Conservation (phyloP, 139 green algal species). For the Astrephomene gubernaculifera region DNA sequence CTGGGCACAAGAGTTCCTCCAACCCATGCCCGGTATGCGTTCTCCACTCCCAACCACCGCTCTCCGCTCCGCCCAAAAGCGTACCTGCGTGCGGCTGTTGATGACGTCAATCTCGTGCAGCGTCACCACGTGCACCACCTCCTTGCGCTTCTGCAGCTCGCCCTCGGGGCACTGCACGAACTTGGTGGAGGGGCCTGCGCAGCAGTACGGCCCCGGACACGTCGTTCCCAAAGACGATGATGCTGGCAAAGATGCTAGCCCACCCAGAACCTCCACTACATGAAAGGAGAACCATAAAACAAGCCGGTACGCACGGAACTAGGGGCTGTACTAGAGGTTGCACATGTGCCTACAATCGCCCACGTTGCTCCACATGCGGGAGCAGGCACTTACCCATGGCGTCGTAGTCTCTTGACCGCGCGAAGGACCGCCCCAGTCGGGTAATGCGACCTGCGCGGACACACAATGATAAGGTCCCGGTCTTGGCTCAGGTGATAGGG, state of each 20-base stretch:
- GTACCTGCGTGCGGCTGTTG: constrained; percentile 87
- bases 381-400: constrained; percentile 86
- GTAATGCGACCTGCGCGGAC: constrained; percentile 84
- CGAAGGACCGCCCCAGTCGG: constrained; percentile 94
- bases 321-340: too few relatives aligned
- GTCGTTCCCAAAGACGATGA: too few relatives aligned
- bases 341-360: too few relatives aligned
- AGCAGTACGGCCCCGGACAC: neutral
- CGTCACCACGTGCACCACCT: constrained; percentile 97
- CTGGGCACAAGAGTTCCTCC: too few relatives aligned
- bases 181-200: constrained; percentile 87
- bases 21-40: too few relatives aligned
- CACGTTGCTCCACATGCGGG: too few relatives aligned
- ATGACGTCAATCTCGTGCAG: constrained; percentile 99
- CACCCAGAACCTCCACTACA: too few relatives aligned
- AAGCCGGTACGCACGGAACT: too few relatives aligned
- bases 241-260: too few relatives aligned
- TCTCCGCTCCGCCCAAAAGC: neutral
- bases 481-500: neutral
- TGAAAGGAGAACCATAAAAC: too few relatives aligned
- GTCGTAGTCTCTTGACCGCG: constrained; percentile 95
- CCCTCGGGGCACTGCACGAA: constrained; percentile 99
- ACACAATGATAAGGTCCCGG: neutral
- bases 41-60: neutral
- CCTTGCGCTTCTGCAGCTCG: constrained; percentile 98